phyloP scores from a whole-genome alignment of 352 stramenopile genomes.

The Phytophthora melonis region DNA sequence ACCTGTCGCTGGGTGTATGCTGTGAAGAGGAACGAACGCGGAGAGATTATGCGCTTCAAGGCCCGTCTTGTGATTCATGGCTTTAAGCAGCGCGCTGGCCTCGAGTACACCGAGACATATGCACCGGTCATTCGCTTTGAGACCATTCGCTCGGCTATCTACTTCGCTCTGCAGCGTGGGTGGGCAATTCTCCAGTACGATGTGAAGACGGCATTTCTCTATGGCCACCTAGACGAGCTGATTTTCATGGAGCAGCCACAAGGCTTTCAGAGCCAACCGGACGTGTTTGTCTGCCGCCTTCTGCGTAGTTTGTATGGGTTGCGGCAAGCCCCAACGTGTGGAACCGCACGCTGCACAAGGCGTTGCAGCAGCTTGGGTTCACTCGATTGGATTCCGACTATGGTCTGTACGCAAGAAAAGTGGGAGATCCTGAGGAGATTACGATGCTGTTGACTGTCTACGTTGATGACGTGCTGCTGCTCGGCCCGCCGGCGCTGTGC shows the following conservation, averaged over 20 bases:
- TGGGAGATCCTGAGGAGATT: not conserved
- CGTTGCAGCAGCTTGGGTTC: conserved; percentile 9
- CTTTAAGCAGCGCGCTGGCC: conserved; percentile 10
- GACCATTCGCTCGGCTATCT: conserved; percentile 15
- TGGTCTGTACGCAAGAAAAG: conserved; percentile 13
- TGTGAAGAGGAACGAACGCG: conserved; percentile 17
- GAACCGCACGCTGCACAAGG: conserved; percentile 20
- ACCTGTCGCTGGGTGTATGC: conserved; percentile 17
- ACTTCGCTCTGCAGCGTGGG: conserved; percentile 9
- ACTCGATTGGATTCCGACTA: conserved; percentile 15
- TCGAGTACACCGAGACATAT: conserved; percentile 28
- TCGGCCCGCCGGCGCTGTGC: not conserved
- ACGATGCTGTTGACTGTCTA: conserved; percentile 1
- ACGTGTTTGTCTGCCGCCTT: conserved; percentile 3
- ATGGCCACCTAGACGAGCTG: conserved; percentile 5
- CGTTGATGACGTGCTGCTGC: conserved; percentile 20
- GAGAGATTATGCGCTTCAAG: conserved; percentile 8
- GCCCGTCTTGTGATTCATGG: conserved; percentile 19
- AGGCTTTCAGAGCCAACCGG: not conserved
- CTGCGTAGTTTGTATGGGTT: conserved; percentile 19
- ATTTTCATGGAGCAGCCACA: conserved; percentile 10
- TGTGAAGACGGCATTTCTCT: conserved; percentile 20
- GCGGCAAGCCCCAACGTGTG: conserved; percentile 15
- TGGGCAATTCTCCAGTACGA: conserved; percentile 27
- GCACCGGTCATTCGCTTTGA: conserved; percentile 26